A percentile compares a stretch with the other conserved stretches of the same genome.
phyloP scores from a whole-genome alignment of 1,284 basidiomycete genomes.

The Rhodotorula mucilaginosa region DNA sequence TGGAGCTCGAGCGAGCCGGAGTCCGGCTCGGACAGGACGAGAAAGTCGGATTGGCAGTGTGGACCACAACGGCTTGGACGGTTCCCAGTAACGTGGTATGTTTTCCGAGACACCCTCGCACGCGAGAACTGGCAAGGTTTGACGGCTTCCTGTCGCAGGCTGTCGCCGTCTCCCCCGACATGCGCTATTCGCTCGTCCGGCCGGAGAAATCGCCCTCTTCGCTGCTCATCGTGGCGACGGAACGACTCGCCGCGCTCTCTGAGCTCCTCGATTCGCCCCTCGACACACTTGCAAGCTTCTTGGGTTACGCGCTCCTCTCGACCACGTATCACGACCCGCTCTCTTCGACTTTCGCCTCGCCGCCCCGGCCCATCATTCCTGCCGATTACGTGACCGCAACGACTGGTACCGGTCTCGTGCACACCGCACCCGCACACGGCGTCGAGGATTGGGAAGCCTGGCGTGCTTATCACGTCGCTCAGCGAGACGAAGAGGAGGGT shows the following conservation, averaged over 20 bases:
- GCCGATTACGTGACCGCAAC: conserved; percentile 73
- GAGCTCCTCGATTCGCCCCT: conserved; percentile 35
- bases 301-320: conserved; percentile 61
- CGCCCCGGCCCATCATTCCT: conserved; percentile 53
- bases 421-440: conserved; percentile 93
- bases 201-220: conserved; percentile 46
- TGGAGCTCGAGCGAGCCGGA: conserved; percentile 14
- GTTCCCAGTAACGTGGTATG: conserved; percentile 89
- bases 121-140: neutral
- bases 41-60: conserved; percentile 69
- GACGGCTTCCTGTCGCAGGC: conserved; percentile 57
- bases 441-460: conserved; percentile 85
- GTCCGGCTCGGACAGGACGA: conserved; percentile 34
- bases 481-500: too few species aligned
- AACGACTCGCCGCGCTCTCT: conserved; percentile 60
- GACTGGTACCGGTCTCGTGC: conserved; percentile 94
- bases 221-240: conserved; percentile 66
- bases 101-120: neutral
- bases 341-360: conserved; percentile 52
- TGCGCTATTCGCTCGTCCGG: conserved; percentile 68
- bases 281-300: conserved; percentile 7
- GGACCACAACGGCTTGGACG: conserved; percentile 99
- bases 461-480: conserved; percentile 47
- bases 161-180: conserved; percentile 73
- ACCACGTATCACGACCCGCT: conserved; percentile 71